Percentiles rank a stretch among this genome's conserved stretches.
Evolutionary conservation across 2,329 filamentous ascomycete genomes (phyloP).

Genomic region (Colletotrichum sp.): DNA sequence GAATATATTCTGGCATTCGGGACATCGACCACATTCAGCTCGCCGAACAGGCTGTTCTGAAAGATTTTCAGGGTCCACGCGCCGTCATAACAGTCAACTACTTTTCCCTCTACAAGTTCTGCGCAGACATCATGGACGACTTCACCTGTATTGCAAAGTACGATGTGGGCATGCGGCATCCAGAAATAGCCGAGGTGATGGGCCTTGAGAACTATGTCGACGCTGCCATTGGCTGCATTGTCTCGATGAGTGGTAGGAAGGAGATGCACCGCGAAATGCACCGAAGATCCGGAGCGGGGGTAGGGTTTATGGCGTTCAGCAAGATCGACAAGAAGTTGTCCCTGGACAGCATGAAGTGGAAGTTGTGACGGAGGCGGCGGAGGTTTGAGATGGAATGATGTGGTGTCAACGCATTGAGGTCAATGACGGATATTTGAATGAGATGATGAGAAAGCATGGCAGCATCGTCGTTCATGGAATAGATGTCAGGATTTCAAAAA

Average conservation of each 20-base stretch:
- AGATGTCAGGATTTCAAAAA: not conserved
- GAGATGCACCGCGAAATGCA: too few species aligned
- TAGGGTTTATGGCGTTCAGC: not conserved
- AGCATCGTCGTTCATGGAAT: not conserved
- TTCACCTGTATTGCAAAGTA: too few species aligned
- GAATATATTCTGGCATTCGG: too few species aligned
- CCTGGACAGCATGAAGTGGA: not conserved
- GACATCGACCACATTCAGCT: not conserved
- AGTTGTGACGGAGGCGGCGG: not conserved
- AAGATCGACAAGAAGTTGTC: not conserved
- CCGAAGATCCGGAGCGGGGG: too few species aligned
- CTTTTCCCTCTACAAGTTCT: not conserved
- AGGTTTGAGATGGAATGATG: not conserved
- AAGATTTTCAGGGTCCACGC: not conserved
- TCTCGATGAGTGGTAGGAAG: too few species aligned
- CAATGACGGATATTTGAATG: not conserved
- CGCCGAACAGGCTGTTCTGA: not conserved
- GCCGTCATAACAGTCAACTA: not conserved
- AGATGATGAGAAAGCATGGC: not conserved
- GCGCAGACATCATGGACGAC: not conserved
- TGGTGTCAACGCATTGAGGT: not conserved
- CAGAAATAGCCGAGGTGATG: too few species aligned
- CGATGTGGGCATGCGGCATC: too few species aligned
- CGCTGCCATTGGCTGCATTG: too few species aligned
- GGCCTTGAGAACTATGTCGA: too few species aligned